Evolutionary conservation across 495 filamentous ascomycete genomes (phyloP).

Genomic region (Daldinia caldariorum): DNA sequence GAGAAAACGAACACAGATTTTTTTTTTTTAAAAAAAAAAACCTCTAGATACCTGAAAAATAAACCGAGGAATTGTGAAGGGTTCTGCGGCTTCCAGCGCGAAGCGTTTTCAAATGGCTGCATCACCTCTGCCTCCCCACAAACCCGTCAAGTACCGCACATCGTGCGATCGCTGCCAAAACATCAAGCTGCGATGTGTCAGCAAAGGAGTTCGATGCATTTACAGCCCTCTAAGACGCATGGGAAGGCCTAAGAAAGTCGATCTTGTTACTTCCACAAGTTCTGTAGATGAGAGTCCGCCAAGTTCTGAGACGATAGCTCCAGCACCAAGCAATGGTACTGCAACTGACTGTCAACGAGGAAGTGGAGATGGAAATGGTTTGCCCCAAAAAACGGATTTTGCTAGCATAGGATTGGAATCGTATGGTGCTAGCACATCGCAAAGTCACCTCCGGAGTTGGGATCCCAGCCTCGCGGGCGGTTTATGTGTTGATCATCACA

Average conservation of each 20-base stretch:
- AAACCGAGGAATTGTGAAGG: background rate
- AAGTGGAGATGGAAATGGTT: background rate
- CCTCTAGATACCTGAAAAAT: too few species aligned
- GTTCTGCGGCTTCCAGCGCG: background rate
- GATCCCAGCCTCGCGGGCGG: background rate
- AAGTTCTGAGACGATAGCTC: background rate
- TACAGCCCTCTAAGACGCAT: background rate
- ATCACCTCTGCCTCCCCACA: background rate
- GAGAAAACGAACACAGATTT: too few species aligned
- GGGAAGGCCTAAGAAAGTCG: background rate
- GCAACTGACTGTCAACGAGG: background rate
- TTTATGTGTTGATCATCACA: background rate
- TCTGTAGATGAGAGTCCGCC: background rate
- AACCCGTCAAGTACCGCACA: conserved; percentile 53
- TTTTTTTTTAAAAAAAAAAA: too few species aligned
- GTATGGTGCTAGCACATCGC: background rate
- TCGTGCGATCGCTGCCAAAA: conserved; percentile 62
- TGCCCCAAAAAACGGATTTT: background rate
- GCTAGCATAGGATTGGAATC: background rate
- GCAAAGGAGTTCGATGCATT: conserved; percentile 42
- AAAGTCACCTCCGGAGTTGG: background rate
- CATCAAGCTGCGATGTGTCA: conserved; percentile 60
- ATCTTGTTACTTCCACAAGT: background rate
- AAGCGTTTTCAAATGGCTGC: background rate
- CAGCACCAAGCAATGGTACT: background rate